phyloP scores from a whole-genome alignment of 140 eudicot genomes.

The Ambrosia hybrid region DNA sequence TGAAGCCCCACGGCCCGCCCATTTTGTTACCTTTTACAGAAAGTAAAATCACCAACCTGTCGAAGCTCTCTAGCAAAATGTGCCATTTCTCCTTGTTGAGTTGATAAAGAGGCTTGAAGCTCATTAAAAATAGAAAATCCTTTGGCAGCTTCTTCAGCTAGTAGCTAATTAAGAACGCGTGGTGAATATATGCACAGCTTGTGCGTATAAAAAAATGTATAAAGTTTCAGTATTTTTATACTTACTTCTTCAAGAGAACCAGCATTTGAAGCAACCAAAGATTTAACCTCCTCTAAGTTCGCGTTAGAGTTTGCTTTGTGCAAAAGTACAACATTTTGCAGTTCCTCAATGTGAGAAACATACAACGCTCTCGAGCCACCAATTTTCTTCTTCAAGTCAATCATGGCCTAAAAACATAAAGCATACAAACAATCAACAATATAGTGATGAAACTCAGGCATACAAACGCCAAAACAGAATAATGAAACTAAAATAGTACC shows the following conservation, averaged over 20 bases:
- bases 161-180: constrained; percentile 35
- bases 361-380: constrained; percentile 50
- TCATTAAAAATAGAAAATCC: constrained; percentile 59
- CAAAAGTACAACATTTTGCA: constrained; percentile 74
- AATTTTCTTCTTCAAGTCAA: constrained; percentile 60
- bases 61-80: constrained; percentile 85
- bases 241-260: constrained; percentile 62
- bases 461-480: neutral
- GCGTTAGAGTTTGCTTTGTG: constrained; percentile 72
- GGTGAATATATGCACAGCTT: neutral
- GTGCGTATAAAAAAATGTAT: neutral
- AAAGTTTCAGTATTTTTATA: neutral
- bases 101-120: constrained; percentile 58
- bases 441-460: neutral
- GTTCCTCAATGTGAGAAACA: constrained; percentile 74
- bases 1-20: too few species aligned
- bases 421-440: neutral
- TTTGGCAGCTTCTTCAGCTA: constrained; percentile 58
- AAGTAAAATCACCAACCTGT: constrained; percentile 37
- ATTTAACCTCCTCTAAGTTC: constrained; percentile 65
- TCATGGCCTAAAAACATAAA: constrained; percentile 43
- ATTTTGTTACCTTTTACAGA: too few species aligned
- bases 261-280: constrained; percentile 53
- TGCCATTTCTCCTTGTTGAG: constrained; percentile 83
- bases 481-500: constrained; percentile 35